Percentiles rank a stretch among this genome's conserved stretches.
Conservation (phyloP, 1,284 basidiomycete species). For the Singerocomus inundabilis region DNA sequence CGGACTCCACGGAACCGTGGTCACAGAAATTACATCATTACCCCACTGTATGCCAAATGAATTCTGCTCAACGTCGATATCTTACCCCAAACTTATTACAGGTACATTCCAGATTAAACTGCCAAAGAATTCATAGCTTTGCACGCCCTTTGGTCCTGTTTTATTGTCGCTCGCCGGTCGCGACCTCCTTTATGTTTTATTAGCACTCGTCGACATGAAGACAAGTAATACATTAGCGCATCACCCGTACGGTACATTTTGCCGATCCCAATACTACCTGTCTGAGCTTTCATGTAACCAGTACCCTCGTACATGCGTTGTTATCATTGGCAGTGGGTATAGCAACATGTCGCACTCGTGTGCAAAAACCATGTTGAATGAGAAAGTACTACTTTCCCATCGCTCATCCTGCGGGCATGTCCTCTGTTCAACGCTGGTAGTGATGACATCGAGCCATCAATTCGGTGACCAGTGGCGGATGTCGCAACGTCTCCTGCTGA, state of each 20-base stretch:
- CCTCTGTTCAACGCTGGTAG: neutral
- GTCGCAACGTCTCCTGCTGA: neutral
- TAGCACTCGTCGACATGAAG: neutral
- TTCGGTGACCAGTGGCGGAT: neutral
- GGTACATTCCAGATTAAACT: slow-evolving; percentile 82
- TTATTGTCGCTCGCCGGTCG: neutral
- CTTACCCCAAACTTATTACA: slow-evolving; percentile 27
- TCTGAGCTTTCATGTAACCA: neutral
- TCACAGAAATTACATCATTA: slow-evolving; percentile 74
- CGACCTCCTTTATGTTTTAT: neutral
- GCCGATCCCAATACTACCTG: neutral
- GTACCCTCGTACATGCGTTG: neutral
- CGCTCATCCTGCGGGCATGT: neutral
- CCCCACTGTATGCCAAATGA: slow-evolving; percentile 70
- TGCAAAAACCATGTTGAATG: neutral
- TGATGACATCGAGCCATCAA: neutral
- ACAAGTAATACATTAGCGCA: neutral
- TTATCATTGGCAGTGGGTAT: neutral
- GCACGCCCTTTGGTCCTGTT: neutral
- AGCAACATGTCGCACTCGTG: neutral
- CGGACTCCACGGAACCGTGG: slow-evolving; percentile 73
- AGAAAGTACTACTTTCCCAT: no score
- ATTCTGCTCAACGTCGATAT: neutral
- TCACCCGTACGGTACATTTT: neutral
- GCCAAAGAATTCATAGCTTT: slow-evolving; percentile 49